Evolutionary conservation across 2,329 filamentous ascomycete species (phyloP), one percentile per base, ranked within the genome.

Genomic region (Berkeleyomyces basicola): DNA sequence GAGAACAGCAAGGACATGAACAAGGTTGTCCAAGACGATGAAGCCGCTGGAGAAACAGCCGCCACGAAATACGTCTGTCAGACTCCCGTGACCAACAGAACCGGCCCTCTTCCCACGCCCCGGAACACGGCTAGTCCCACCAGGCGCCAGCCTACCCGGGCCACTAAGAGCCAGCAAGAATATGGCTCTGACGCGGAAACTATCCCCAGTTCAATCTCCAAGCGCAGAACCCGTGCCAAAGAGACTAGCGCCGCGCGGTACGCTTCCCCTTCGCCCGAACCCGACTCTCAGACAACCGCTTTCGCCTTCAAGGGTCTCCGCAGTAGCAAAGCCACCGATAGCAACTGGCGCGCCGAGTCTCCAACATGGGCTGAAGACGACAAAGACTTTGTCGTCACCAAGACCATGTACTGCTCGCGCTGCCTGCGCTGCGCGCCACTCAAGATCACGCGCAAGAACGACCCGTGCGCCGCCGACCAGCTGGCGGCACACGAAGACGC

Each of bases 361-460:
- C 60, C 63, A 6, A 44, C 14, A 4, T 65, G 63, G 63, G 44
- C 14, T 9, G 42, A 51, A 5, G 33, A 51, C 31, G 36, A 62
- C 6, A 6, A n/a, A 36, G 3, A 36, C 14, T 63, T 65, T 60
- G 36, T 39, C n/a, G 16, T 59, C 10, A 58, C 42, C 6, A 37
- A 61, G 14, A 59, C 51, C 53, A 61, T 65, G 59, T 63, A 64
- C 59, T 63, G 64, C 44, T 64, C 61, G 11, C 55, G 59, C 58
- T 64, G 62, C 40, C 55, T 65, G 59, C 62, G 62, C 16, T 58
- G 62, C 31, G 58, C 55, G 10, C 61, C 62, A 10, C 10, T 49
- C 46, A 65, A 63, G 58, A 33, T 33, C n/a, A 44, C 51, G 10
- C 14, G 36, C 14, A 62, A 58, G 47, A 61, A 49, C 33, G 60